Base-by-base conservation (phyloP, 352 stramenopile species). In the Pythium coloratum region DNA sequence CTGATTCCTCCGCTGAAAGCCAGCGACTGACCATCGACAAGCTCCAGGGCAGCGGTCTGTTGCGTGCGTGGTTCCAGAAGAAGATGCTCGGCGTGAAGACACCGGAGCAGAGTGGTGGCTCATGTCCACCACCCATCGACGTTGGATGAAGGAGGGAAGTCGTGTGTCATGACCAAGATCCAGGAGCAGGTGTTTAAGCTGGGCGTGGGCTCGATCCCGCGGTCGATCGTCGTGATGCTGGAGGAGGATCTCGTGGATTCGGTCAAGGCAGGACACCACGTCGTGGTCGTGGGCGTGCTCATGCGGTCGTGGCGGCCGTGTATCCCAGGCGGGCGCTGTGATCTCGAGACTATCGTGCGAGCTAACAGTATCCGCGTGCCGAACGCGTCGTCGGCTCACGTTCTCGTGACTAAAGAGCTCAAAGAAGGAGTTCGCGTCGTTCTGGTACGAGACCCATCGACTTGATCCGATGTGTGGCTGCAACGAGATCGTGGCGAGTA, bases 231-330 rank as follows among this genome's bases (percentile, higher is more conserved):
- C 30, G 89, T 99, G n/a, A 93, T 99, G 65, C 74, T 99, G 18
- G 83, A 97, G 65, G 91, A 99, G 54, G 81, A 91, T 30, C 65
- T 93, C 0, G 84, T 93, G 28, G 84, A 93, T 60, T 77, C 78
- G 6, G 82, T 91, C 20, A 91, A 99, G 72, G 94, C 97, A 42
- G 97, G 97, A n/a, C 97, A 99, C 76, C 95, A 99, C 64, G 95
- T 99, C 3, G 85, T 98, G 0, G 87, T 97, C 9, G 83, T 92
- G 9, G 96, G 96, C 5, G 97, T 91, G 47, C 77, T 99, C 20
- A 84, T 98, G 71, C 91, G 93, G 6, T 93, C 95, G 63, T 99
- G 97, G 97, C 83, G 85, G 54, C 89, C 86, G 9, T 80, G 78
- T 32, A 82, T 88, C 46, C 62, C 73, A 42, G 81, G 90, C 16